Conservation (phyloP, 768 basidiomycete species). For the Lepiota brunneoincarnata region DNA sequence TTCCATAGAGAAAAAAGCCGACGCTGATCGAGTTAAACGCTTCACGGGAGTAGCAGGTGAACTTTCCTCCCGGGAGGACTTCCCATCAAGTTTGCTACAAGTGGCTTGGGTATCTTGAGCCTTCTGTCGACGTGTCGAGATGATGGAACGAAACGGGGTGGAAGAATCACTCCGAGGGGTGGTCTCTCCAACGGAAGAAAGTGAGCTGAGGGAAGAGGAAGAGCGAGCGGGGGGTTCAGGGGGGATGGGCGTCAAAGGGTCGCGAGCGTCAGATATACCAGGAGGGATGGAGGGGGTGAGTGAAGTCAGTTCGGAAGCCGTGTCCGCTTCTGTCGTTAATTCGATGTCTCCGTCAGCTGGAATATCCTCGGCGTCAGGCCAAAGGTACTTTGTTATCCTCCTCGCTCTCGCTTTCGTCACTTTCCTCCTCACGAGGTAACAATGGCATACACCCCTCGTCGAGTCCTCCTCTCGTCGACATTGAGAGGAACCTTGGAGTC, state of each 20-base stretch:
- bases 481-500: conserved; percentile 45
- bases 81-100: conserved; percentile 27
- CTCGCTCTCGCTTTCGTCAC: conserved; percentile 61
- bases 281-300: conserved; percentile 36
- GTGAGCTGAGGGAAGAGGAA: conserved; percentile 40
- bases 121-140: conserved; percentile 59
- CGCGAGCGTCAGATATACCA: conserved; percentile 27
- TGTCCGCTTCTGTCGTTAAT: conserved; percentile 46
- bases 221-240: conserved; percentile 31
- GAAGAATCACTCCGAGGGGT: conserved; percentile 31
- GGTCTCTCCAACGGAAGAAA: conserved; percentile 34
- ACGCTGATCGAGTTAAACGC: conserved; percentile 32
- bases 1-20: conserved; percentile 16
- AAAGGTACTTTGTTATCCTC: conserved; percentile 44
- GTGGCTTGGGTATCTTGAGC: conserved; percentile 21
- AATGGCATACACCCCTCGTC: conserved; percentile 79
- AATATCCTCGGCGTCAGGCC: conserved; percentile 43
- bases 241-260: conserved; percentile 29
- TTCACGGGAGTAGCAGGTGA: conserved; percentile 25
- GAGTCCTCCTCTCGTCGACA: conserved; percentile 76
- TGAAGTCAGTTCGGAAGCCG: conserved; percentile 44
- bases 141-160: conserved; percentile 52
- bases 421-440: conserved; percentile 56
- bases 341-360: conserved; percentile 54
- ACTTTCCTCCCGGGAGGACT: conserved; percentile 3